phyloP scores from a whole-genome alignment of 2,329 filamentous ascomycete species.

The Neonectria faginata region DNA sequence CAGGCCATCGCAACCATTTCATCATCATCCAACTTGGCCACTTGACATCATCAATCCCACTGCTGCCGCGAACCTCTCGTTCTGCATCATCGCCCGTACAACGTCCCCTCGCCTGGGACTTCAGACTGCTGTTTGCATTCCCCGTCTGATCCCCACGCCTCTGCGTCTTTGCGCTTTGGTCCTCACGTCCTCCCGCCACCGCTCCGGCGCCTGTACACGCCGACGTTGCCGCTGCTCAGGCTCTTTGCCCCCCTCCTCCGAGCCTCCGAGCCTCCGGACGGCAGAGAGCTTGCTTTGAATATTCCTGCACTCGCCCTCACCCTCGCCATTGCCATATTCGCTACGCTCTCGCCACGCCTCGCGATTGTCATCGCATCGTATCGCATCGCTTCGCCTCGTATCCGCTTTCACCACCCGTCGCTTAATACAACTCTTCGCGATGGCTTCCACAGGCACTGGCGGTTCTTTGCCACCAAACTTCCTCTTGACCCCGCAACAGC shows the following conservation, averaged over 20 bases:
- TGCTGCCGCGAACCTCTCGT: background rate
- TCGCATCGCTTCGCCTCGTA: conserved; percentile 6
- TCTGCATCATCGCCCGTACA: background rate
- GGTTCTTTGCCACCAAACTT: conserved; percentile 65
- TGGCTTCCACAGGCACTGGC: conserved; percentile 63
- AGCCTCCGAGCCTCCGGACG: conserved; percentile 42
- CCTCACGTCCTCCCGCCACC: conserved; percentile 1
- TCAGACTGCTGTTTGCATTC: conserved; percentile 15
- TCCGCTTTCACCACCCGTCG: conserved; percentile 16
- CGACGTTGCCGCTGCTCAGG: conserved; percentile 41
- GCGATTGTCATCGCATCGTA: conserved; percentile 19
- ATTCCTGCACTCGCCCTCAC: conserved; percentile 23
- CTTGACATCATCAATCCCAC: conserved; percentile 34
- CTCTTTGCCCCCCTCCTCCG: conserved; percentile 43
- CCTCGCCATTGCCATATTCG: conserved; percentile 9
- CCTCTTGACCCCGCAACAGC: conserved; percentile 80
- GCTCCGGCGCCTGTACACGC: conserved; percentile 26
- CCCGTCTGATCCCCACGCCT: conserved; percentile 24
- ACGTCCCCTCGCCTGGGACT: conserved; percentile 1
- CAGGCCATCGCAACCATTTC: conserved; percentile 38
- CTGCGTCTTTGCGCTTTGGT: conserved; percentile 7
- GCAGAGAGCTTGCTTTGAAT: conserved; percentile 44
- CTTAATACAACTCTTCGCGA: conserved; percentile 45
- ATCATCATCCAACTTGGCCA: conserved; percentile 43
- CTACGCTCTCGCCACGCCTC: conserved; percentile 24